phyloP scores from a whole-genome alignment of 352 stramenopile species.

The Phytophthora pistaciae region DNA sequence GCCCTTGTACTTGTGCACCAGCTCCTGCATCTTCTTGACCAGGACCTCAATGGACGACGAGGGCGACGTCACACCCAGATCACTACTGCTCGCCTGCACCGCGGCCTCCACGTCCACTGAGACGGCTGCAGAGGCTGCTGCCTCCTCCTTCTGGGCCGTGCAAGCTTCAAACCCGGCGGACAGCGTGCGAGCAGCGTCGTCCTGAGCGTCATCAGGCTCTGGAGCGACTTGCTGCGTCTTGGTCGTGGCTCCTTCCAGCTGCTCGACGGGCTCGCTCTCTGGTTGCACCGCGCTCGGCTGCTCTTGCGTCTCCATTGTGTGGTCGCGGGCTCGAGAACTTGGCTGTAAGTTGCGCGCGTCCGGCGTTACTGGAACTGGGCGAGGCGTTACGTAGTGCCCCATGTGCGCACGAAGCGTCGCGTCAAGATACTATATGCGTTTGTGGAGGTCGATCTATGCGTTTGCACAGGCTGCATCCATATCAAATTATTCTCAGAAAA shows the following conservation, averaged over 20 bases:
- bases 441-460: slow-evolving; percentile 1
- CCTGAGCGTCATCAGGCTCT: not conserved
- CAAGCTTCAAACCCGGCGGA: not conserved
- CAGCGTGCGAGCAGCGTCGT: not conserved
- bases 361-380: not conserved
- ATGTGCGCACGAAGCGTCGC: slow-evolving; percentile 5
- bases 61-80: slow-evolving; percentile 7
- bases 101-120: not conserved
- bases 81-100: not conserved
- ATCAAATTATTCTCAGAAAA: slow-evolving; percentile 7
- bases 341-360: not conserved
- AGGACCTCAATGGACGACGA: slow-evolving; percentile 55
- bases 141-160: not conserved
- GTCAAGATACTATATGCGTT: not conserved
- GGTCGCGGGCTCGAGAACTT: not conserved
- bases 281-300: slow-evolving; percentile 10
- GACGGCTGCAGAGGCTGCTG: not conserved
- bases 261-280: slow-evolving; percentile 22
- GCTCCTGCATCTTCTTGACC: slow-evolving; percentile 66
- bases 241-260: not conserved
- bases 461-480: not conserved
- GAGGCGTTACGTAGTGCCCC: slow-evolving; percentile 1
- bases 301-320: not conserved
- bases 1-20: slow-evolving; percentile 54
- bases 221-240: not conserved